Conservation (phyloP, 805 yeast species). For the Barnettozyma californica region DNA sequence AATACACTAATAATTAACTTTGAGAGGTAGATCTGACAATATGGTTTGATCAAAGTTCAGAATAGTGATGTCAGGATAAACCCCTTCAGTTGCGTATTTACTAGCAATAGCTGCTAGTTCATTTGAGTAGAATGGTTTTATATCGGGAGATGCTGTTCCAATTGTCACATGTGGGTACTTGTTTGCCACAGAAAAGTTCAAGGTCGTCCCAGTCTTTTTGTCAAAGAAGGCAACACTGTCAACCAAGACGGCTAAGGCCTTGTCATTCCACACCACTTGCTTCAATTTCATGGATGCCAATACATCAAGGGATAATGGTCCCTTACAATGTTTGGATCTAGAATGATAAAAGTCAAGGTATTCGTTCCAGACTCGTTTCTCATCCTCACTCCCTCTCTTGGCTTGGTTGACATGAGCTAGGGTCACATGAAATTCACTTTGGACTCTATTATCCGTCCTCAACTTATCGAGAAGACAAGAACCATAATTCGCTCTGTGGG, state of each 20-base stretch:
- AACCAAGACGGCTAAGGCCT: constrained; percentile 51
- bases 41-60: constrained; percentile 6
- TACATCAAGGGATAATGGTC: constrained; percentile 10
- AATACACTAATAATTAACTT: constrained; percentile 14
- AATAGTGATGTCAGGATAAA: constrained; percentile 6
- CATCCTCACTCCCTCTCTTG: constrained; percentile 25
- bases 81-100: constrained; percentile 10
- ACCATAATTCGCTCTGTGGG: neutral
- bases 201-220: constrained; percentile 5
- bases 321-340: constrained; percentile 6
- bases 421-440: constrained; percentile 61
- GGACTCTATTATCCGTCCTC: constrained; percentile 35
- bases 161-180: constrained; percentile 65
- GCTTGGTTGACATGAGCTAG: constrained; percentile 42
- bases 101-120: constrained; percentile 24
- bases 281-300: constrained; percentile 37
- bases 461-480: constrained; percentile 17
- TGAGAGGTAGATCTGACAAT: constrained; percentile 7
- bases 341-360: constrained; percentile 15
- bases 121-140: constrained; percentile 52
- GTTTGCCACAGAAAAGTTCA: constrained; percentile 33
- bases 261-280: constrained; percentile 44
- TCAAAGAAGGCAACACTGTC: constrained; percentile 19
- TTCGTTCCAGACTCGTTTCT: constrained; percentile 25
- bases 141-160: constrained; percentile 45